Base-by-base conservation (phyloP, 768 basidiomycete species). In the Hortiboletus campestris region DNA sequence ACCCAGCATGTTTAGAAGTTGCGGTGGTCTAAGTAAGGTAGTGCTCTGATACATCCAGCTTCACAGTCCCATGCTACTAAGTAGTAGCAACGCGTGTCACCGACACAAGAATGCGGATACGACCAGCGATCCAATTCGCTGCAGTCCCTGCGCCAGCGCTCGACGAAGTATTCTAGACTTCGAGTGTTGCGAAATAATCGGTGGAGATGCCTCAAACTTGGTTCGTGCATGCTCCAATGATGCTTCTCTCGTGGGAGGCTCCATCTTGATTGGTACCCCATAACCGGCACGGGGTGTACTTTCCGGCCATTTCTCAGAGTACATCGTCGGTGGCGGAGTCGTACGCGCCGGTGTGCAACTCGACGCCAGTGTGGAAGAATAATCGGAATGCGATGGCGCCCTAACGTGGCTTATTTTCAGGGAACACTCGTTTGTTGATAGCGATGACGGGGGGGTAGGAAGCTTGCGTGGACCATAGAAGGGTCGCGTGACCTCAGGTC, bases 301-400 rank as follows among this genome's bases (percentile, higher is more conserved):
- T 46, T 70, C 69, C 2, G 61, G 53, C 57, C 57, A 72, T 45
- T 72, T 72, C 31, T 71, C 70, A 57, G 72, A 73, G 35, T 65
- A 61, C 35, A 66, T 49, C 46, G 64, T 67, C 36, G 62, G 64
- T 13, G 70, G 70, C 17, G 70, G 66, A 19, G 62, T 63, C 16
- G 66, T 66, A 17, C 63, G 72, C 40, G 68, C 68, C 12, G 68
- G 68, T 20, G 69, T 64, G 44, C 49, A 67, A 38, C 58, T 68
- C 42, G 69, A 71, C 13, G 58, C 56, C 40, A 59, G 20, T 19
- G 68, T 68, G 20, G 71, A 56, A 45, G 68, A 57, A 56, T 63
- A 59, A 2, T 68, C 61, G 16, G 58, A 60, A 50, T 63, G 59
- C 12, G 68, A 65, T 38, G 57, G 56, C 20, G 57, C 57, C 48